phyloP scores from a whole-genome alignment of 805 yeast species.

The Teunomyces aglyptinius region DNA sequence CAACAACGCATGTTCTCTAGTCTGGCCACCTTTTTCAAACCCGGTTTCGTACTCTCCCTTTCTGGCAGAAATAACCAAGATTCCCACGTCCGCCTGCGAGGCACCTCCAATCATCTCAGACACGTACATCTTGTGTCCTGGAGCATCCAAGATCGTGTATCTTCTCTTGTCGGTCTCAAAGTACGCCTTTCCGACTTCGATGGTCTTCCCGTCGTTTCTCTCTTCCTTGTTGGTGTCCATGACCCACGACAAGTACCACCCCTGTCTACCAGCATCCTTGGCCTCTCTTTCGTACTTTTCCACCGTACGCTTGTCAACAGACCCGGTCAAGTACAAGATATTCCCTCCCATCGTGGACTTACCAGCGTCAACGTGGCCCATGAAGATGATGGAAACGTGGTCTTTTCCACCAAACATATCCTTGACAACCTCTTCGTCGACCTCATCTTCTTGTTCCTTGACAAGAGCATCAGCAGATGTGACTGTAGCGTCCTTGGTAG shows the following conservation, averaged over 20 bases:
- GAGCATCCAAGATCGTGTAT: conserved; percentile 97
- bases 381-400: conserved; percentile 92
- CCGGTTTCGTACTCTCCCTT: conserved; percentile 99
- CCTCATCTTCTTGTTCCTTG: conserved; percentile 73
- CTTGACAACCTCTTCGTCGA: conserved; percentile 82
- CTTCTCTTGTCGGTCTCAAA: conserved; percentile 98
- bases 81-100: conserved; percentile 98
- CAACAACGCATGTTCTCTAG: conserved; percentile 94
- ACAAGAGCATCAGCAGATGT: conserved; percentile 48
- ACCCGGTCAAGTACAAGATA: conserved; percentile 86
- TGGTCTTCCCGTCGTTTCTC: conserved; percentile 98
- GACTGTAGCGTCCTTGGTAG: conserved; percentile 20
- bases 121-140: conserved; percentile 98
- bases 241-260: conserved; percentile 99
- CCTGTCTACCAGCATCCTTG: conserved; percentile 98
- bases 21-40: conserved; percentile 98
- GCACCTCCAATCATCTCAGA: conserved; percentile 99
- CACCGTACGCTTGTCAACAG: conserved; percentile 97
- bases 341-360: conserved; percentile 99
- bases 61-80: conserved; percentile 95
- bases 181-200: conserved; percentile 96
- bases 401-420: conserved; percentile 98
- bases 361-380: conserved; percentile 99
- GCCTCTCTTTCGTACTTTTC: conserved; percentile 98
- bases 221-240: conserved; percentile 99